A percentile compares a stretch with the other conserved stretches of the same genome.
phyloP scores from a whole-genome alignment of 257 asterid species.

The Jacaranda mimosifolia region DNA sequence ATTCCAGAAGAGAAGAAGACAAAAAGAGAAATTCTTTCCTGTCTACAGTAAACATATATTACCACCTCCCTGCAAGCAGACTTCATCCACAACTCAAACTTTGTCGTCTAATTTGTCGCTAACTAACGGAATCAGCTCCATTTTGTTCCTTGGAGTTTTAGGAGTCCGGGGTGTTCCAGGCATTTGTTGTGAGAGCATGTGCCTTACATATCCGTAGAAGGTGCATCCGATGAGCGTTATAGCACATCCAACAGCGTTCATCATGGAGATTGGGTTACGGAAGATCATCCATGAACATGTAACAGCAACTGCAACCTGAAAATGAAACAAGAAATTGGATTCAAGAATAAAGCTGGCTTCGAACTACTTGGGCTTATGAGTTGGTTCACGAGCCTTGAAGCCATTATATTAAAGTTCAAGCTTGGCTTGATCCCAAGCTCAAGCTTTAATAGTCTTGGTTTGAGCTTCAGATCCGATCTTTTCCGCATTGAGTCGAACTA shows the following conservation, averaged over 20 bases:
- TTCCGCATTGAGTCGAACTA: no score
- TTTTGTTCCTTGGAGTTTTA: conserved; percentile 60
- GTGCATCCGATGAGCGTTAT: conserved; percentile 89
- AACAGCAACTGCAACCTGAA: conserved; percentile 94
- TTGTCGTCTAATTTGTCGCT: conserved; percentile 75
- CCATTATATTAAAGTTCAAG: no score
- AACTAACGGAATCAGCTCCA: conserved; percentile 79
- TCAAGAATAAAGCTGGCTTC: background rate
- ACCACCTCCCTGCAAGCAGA: background rate
- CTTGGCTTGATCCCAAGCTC: no score
- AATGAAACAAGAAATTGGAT: conserved; percentile 16
- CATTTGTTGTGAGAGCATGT: conserved; percentile 61
- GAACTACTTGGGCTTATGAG: no score
- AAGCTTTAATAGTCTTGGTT: no score
- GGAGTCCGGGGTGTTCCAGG: conserved; percentile 81
- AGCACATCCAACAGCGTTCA: conserved; percentile 85
- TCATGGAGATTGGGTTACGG: conserved; percentile 79
- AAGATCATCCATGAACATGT: conserved; percentile 94
- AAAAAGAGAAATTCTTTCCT: conserved; percentile 20
- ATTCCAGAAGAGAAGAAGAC: background rate
- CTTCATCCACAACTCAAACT: conserved; percentile 43
- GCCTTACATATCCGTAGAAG: conserved; percentile 92
- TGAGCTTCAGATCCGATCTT: no score
- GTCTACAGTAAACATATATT: conserved; percentile 36
- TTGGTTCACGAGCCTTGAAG: no score